A percentile compares a stretch with the other conserved stretches of the same genome.
Conservation (phyloP, 139 green algal genomes). For the Coelastrella sp. region DNA sequence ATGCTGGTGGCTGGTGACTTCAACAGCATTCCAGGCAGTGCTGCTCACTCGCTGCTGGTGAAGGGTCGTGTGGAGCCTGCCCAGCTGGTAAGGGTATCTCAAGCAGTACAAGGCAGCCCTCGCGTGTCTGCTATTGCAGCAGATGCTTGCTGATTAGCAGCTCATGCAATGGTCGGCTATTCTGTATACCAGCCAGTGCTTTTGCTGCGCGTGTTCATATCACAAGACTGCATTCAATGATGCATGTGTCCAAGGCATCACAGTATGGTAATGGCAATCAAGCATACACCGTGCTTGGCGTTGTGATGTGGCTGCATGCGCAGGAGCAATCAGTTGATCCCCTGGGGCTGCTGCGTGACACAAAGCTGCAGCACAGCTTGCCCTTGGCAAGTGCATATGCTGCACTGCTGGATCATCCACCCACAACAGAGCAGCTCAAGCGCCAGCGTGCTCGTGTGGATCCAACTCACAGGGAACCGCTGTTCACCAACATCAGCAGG, state of each 20-base stretch:
- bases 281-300: no score
- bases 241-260: no score
- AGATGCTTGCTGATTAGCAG: no score
- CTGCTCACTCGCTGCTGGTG: slow-evolving; percentile 92
- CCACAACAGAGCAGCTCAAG: slow-evolving; percentile 54
- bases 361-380: slow-evolving; percentile 72
- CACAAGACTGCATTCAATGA: no score
- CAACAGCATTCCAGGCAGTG: slow-evolving; percentile 92
- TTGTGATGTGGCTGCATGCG: background rate
- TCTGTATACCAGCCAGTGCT: no score
- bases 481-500: slow-evolving; percentile 89
- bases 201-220: no score
- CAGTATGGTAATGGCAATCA: no score
- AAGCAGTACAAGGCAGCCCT: no score
- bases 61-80: slow-evolving; percentile 76
- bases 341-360: slow-evolving; percentile 67
- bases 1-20: slow-evolving; percentile 98
- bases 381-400: slow-evolving; percentile 63
- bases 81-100: slow-evolving; percentile 71
- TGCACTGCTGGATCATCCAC: slow-evolving; percentile 40
- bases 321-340: slow-evolving; percentile 66
- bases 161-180: no score
- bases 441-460: slow-evolving; percentile 78
- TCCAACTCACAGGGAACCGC: slow-evolving; percentile 64
- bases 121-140: no score